Evolutionary conservation across 352 stramenopile genomes (phyloP).

Genomic region (Globisporangium echinulatum): DNA sequence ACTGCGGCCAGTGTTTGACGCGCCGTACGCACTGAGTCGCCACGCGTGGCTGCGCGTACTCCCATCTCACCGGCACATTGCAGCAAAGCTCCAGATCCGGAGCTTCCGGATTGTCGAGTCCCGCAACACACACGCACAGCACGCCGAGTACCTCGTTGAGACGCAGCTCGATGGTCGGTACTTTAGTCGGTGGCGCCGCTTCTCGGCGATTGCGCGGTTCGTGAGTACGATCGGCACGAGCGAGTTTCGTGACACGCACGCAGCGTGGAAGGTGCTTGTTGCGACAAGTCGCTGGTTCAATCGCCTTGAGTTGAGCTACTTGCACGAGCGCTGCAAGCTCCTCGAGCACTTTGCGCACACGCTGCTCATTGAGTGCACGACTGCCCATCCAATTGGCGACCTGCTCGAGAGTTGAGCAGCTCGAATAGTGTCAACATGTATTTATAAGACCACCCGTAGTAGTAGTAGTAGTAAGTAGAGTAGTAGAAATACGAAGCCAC

Average conservation of each 20-base stretch:
- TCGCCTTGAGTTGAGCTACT: conserved; percentile 73
- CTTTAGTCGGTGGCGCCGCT: conserved; percentile 69
- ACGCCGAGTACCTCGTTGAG: conserved; percentile 80
- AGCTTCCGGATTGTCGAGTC: conserved; percentile 78
- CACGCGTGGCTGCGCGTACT: conserved; percentile 59
- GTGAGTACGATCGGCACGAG: conserved; percentile 41
- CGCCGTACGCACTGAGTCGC: conserved; percentile 50
- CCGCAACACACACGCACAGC: conserved; percentile 34
- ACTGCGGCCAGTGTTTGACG: conserved; percentile 46
- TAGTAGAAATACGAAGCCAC: too few species aligned
- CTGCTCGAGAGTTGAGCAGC: conserved; percentile 26
- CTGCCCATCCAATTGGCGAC: conserved; percentile 64
- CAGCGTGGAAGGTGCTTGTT: conserved; percentile 52
- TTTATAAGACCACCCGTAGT: too few species aligned
- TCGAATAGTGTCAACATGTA: too few species aligned
- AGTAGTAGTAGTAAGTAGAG: too few species aligned
- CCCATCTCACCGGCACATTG: conserved; percentile 67
- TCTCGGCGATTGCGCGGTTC: conserved; percentile 67
- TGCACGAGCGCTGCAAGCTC: conserved; percentile 72
- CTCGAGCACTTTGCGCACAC: conserved; percentile 74
- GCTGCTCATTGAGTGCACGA: conserved; percentile 66
- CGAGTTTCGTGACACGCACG: conserved; percentile 48
- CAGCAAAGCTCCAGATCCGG: conserved; percentile 72
- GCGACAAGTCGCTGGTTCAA: conserved; percentile 73
- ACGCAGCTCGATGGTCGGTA: conserved; percentile 68